Base-by-base conservation (phyloP, 192 early-diverging fungal genomes). In the Thoreauomyces humboldtii region DNA sequence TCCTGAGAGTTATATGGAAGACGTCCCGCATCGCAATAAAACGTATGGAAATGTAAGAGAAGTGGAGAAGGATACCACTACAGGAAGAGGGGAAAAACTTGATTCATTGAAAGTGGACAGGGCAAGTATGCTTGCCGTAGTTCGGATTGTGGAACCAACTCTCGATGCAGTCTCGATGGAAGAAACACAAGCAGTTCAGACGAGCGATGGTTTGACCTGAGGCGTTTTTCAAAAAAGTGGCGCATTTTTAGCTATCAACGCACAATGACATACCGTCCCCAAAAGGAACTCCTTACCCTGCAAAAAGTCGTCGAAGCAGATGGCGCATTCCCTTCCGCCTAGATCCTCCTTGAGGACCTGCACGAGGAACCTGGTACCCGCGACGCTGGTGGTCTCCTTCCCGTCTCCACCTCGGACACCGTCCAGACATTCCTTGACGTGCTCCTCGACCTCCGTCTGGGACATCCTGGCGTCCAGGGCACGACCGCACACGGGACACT, bases 261-360 rank as follows among this genome's bases (percentile, higher is more conserved):
- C 54, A 21, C 19, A 46, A 3, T 2, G 44, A 51, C 19, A 43
- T 29, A 5, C 44, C 43, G 52, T 41, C 21, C 15, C 54, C 19
- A 55, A 31, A 17, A 41, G n/a, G 38, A n/a, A 9, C 11, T 9
- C 38, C 43, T 33, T 72, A 75, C 89, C 91, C 34, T 83, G 59
- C 48, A 80, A 80, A 84, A 92, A 95, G 67, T 97, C 94, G 58
- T 95, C 91, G 79, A 97, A 92, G 77, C 94, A 97, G 43, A 97
- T 97, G 0, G 89, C 82, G 72, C 94, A 97, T 63, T 97, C 94
- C 65, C 85, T 38, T 15, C 47, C 59, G 4, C 38, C 58, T 2
- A 72, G 25, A 34, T 42, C 53, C 33, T 76, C 74, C 36, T 71
- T 69, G 22, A 75, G 54, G 4, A 54, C 59, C 53, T 80, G 74